These are phyloP conservation scores for Podila epigama DNA, from an alignment of 192 early-diverging fungal genomes.

Conservation along the genomic window DNA sequence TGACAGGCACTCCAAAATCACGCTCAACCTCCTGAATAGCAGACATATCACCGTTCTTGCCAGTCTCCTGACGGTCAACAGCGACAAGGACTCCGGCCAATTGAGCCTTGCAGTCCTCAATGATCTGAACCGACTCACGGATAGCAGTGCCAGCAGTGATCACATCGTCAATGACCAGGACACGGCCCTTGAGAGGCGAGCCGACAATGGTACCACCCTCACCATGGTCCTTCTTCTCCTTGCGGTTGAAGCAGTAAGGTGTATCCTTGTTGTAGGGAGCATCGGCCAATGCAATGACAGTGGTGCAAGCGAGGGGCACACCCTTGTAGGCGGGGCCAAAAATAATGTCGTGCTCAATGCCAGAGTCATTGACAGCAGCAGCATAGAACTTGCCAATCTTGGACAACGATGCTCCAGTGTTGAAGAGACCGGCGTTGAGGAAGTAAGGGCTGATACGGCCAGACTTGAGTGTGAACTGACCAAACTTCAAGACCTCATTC, in stretches of 20 bases:
- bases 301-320: conserved; percentile 88
- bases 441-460: conserved; percentile 98
- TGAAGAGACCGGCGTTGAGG: conserved; percentile 97
- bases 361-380: conserved; percentile 75
- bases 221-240: conserved; percentile 99
- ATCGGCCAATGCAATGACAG: conserved; percentile 77
- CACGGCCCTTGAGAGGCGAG: conserved; percentile 73
- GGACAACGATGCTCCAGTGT: conserved; percentile 84
- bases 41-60: conserved; percentile 64
- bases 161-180: conserved; percentile 96
- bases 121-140: conserved; percentile 86
- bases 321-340: conserved; percentile 99
- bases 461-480: conserved; percentile 92
- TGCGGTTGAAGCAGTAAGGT: conserved; percentile 96
- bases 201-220: conserved; percentile 98
- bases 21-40: conserved; percentile 94
- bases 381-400: conserved; percentile 92
- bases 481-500: conserved; percentile 89
- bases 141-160: conserved; percentile 99
- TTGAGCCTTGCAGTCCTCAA: conserved; percentile 73
- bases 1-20: conserved; percentile 81
- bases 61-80: conserved; percentile 91
- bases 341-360: conserved; percentile 81
- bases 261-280: conserved; percentile 63
- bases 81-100: conserved; percentile 90